These are phyloP conservation scores for Sambucus nigra DNA, from an alignment of 129 eudicot genomes.

Conservation along the genomic window DNA sequence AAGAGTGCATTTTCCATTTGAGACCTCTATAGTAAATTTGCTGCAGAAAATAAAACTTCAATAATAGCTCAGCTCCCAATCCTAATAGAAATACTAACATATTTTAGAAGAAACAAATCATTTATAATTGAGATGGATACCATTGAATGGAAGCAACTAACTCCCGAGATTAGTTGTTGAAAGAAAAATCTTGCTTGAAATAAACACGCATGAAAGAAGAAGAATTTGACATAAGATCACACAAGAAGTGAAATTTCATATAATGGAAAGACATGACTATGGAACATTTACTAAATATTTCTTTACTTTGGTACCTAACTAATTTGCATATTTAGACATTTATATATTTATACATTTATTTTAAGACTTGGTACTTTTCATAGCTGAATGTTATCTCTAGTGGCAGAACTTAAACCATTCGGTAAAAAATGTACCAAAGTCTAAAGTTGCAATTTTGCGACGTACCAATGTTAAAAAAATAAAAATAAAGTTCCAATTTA, in stretches of 20 bases:
- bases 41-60: conserved; percentile 31
- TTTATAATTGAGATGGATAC: conserved; percentile 16
- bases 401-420: no score
- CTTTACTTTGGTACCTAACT: no score
- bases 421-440: no score
- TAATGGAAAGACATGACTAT: no score
- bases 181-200: conserved; percentile 78
- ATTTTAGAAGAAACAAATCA: background rate
- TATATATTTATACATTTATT: no score
- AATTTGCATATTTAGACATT: no score
- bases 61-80: background rate
- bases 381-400: no score
- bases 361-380: no score
- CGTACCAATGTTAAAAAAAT: no score
- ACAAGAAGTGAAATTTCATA: no score
- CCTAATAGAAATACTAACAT: background rate
- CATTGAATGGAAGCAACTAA: conserved; percentile 92
- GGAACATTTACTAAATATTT: no score
- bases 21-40: conserved; percentile 91
- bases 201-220: background rate
- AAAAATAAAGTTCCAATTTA: conserved; percentile 11
- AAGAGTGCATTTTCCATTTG: conserved; percentile 85
- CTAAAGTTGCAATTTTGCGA: no score
- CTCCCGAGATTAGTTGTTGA: conserved; percentile 89
- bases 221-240: background rate